Conservation (phyloP, 805 yeast genomes). For the Nakazawaea sp. region DNA sequence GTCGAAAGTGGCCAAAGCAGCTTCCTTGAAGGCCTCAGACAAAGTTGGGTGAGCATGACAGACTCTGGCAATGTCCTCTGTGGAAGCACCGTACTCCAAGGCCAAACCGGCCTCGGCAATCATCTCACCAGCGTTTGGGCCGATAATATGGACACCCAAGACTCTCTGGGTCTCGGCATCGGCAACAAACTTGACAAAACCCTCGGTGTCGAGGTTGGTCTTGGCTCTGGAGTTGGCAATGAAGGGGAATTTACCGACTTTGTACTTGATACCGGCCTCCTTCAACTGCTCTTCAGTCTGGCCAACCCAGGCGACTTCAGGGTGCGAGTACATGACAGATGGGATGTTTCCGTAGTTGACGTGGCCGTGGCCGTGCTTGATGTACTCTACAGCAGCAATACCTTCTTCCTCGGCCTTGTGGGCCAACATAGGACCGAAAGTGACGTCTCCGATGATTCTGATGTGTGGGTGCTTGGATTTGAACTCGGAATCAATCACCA, state of each 20-base stretch:
- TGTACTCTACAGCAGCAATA: conserved; percentile 94
- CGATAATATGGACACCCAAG: conserved; percentile 93
- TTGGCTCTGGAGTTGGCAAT: conserved; percentile 99
- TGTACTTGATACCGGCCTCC: conserved; percentile 86
- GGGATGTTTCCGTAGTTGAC: conserved; percentile 98
- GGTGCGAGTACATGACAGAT: conserved; percentile 98
- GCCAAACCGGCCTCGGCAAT: conserved; percentile 98
- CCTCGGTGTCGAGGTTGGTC: conserved; percentile 95
- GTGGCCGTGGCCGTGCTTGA: conserved; percentile 92
- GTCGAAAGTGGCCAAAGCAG: conserved; percentile 85
- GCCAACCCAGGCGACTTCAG: conserved; percentile 99
- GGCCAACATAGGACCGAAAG: conserved; percentile 99
- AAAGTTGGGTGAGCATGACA: conserved; percentile 99
- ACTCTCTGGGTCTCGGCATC: conserved; percentile 97
- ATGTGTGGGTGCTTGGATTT: conserved; percentile 89
- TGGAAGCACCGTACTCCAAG: conserved; percentile 95
- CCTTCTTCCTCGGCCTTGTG: conserved; percentile 99
- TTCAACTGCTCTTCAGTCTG: conserved; percentile 91
- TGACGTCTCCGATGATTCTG: conserved; percentile 96
- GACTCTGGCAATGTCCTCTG: conserved; percentile 95
- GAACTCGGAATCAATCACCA: conserved; percentile 90
- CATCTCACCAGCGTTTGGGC: conserved; percentile 99
- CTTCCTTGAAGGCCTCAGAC: conserved; percentile 97
- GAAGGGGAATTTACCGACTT: conserved; percentile 97
- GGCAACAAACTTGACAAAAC: conserved; percentile 91